Base-by-base conservation (phyloP, 2,329 filamentous ascomycete genomes). In the Ophiostoma ips region DNA sequence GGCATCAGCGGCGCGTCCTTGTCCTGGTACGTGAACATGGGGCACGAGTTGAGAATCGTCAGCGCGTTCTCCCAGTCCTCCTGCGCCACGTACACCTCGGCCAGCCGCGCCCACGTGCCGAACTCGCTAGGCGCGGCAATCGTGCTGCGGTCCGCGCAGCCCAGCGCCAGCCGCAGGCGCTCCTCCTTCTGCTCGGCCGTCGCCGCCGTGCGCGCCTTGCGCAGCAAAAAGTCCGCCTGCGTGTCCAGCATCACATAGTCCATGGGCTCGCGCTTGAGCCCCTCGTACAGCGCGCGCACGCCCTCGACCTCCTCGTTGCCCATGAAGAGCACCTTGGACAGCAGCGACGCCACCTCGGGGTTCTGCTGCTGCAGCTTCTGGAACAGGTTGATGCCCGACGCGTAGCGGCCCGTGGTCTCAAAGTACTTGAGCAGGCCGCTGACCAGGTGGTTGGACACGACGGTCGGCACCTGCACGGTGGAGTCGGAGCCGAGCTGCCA, bases 1-100 rank as follows among this genome's bases (percentile, higher is more conserved):
- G 92, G 92, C 84, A 96, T 90, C 53, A 92, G 70, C 3, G 92
- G 92, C 6, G 88, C 84, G 63, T 98, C 92, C 66, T 95, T 96
- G 67, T 98, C 92, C 66, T 96, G 92, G 65, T 98, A 96, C 7
- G 92, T 98, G 66, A 98, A 98, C 92, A 98, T 98, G 9, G 92
- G 92, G 65, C 92, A 98, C 16, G 92, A 98, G 68, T 98, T 98
- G 48, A 98, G 75, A 4, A 92, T 96, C 5, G 94, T 81, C 21
- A 98, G 75, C 1, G 92, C 92, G 58, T 96, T 80, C 62, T 96
- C 92, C 88, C 92, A 98, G 62, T 94, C 87, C 63, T 98, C 92
- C 67, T 94, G 79, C 46, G 83, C 79, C 50, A 96, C 86, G 59
- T 98, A 98, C 31, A 96, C 84, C 63, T 96, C 87, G 2, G 89